Conservation (phyloP, 2,329 filamentous ascomycete genomes). For the Fusarium pininemorale region DNA sequence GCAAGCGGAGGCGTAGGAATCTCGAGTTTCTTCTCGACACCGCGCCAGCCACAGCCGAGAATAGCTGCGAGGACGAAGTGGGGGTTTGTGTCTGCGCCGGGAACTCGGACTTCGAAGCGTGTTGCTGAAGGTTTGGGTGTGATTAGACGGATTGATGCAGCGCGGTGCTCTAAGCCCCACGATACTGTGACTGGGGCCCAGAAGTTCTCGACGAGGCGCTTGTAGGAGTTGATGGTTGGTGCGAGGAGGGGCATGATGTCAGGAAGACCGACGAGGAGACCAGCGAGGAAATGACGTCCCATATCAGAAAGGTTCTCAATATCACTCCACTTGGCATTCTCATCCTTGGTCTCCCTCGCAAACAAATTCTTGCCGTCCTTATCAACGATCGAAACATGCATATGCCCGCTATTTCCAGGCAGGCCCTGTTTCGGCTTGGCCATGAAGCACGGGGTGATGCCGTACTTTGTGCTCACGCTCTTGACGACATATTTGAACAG, state of each 20-base stretch:
- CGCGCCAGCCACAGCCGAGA: constrained; percentile 87
- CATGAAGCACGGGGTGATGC: constrained; percentile 98
- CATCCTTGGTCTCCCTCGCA: constrained; percentile 75
- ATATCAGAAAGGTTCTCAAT: constrained; percentile 84
- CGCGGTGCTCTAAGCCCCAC: constrained; percentile 95
- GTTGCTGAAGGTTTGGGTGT: constrained; percentile 87
- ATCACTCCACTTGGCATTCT: constrained; percentile 76
- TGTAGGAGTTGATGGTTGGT: constrained; percentile 97
- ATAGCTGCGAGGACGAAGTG: constrained; percentile 88
- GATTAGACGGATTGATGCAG: constrained; percentile 89
- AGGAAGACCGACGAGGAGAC: constrained; percentile 85
- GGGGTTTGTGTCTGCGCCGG: constrained; percentile 93
- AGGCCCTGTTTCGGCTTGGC: constrained; percentile 92
- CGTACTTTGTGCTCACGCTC: constrained; percentile 84
- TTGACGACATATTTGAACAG: constrained; percentile 97
- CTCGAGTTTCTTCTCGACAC: constrained; percentile 89
- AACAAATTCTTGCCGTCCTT: constrained; percentile 85
- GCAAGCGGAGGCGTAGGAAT: constrained; percentile 85
- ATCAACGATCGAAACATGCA: constrained; percentile 90
- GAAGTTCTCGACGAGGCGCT: constrained; percentile 97
- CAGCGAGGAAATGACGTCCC: constrained; percentile 92
- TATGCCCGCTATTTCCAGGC: constrained; percentile 94
- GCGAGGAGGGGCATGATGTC: constrained; percentile 96
- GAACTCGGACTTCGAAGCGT: constrained; percentile 90
- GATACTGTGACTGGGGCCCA: constrained; percentile 98